Percentiles rank a stretch among this genome's conserved stretches.
Evolutionary conservation across 2,329 filamentous ascomycete species (phyloP).

Genomic region (Orbilia ellipsospora): DNA sequence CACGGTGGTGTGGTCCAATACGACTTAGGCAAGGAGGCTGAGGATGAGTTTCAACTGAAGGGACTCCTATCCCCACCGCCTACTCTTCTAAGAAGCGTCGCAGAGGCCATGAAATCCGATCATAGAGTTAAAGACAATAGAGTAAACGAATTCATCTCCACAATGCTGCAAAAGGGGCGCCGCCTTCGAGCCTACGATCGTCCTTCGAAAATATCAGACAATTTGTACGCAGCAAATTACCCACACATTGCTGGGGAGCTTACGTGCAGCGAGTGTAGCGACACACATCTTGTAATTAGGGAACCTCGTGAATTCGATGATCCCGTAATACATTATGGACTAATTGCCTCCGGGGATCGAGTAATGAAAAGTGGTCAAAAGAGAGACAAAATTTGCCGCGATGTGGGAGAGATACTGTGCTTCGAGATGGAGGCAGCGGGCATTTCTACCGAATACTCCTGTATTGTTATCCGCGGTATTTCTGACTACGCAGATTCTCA

Average conservation of each 20-base stretch:
- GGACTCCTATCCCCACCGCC: slow-evolving; percentile 9
- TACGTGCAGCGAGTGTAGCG: not conserved
- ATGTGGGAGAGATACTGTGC: not conserved
- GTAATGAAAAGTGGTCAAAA: not conserved
- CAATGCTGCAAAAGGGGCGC: not conserved
- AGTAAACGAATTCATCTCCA: not conserved
- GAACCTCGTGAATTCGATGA: not conserved
- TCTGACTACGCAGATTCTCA: slow-evolving; percentile 60
- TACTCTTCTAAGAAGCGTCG: not conserved
- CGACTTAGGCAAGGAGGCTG: slow-evolving; percentile 2
- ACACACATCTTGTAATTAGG: not conserved
- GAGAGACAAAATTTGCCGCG: not conserved
- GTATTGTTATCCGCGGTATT: slow-evolving; percentile 20
- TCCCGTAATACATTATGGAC: slow-evolving; percentile 6
- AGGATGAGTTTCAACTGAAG: not conserved
- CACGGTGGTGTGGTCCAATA: slow-evolving; percentile 14
- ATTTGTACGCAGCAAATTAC: slow-evolving; percentile 14
- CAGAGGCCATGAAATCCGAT: not conserved
- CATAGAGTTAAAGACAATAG: not conserved
- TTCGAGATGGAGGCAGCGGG: slow-evolving; percentile 52
- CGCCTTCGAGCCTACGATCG: not conserved
- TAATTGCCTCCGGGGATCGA: not conserved
- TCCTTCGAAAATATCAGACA: not conserved
- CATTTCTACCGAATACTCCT: slow-evolving; percentile 60
- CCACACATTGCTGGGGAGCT: not conserved